Evolutionary conservation across 768 basidiomycete genomes (phyloP).

Genomic region (Tylopilus sp.): DNA sequence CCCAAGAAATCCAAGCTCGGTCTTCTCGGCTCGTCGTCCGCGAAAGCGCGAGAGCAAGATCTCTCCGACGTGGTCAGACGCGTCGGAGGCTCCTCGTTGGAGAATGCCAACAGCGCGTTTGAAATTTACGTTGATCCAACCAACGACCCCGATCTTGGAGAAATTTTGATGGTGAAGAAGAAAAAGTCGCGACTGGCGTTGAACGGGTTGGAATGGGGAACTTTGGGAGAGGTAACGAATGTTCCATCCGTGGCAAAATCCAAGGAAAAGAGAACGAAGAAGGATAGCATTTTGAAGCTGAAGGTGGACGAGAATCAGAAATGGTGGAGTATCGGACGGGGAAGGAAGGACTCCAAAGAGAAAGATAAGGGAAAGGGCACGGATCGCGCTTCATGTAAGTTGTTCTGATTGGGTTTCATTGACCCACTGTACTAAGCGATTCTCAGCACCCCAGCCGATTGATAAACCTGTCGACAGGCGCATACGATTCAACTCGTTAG

Average conservation of each 20-base stretch:
- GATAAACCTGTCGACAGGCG: slow-evolving; percentile 33
- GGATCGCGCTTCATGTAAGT: slow-evolving; percentile 36
- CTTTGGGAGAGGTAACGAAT: slow-evolving; percentile 60
- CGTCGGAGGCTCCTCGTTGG: slow-evolving; percentile 31
- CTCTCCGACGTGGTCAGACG: slow-evolving; percentile 59
- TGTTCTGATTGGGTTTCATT: not conserved
- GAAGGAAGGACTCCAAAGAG: slow-evolving; percentile 71
- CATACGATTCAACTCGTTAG: slow-evolving; percentile 64
- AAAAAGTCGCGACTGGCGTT: slow-evolving; percentile 62
- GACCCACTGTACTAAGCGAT: slow-evolving; percentile 3
- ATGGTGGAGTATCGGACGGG: slow-evolving; percentile 83
- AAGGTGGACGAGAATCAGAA: slow-evolving; percentile 53
- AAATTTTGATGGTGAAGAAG: slow-evolving; percentile 74
- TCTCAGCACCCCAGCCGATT: slow-evolving; percentile 46
- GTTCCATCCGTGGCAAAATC: slow-evolving; percentile 30
- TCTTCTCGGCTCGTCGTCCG: slow-evolving; percentile 35
- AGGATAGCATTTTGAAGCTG: slow-evolving; percentile 32
- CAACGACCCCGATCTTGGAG: slow-evolving; percentile 61
- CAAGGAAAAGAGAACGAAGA: slow-evolving; percentile 38
- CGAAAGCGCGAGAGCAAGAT: slow-evolving; percentile 39
- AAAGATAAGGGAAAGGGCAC: slow-evolving; percentile 41
- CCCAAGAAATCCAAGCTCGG: slow-evolving; percentile 71
- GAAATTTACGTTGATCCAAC: slow-evolving; percentile 71
- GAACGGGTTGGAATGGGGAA: slow-evolving; percentile 56
- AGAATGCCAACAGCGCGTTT: slow-evolving; percentile 46